Evolutionary conservation across 371 early-diverging fungal species (phyloP).

Genomic region (Polyrhizophydium stewartii): DNA sequence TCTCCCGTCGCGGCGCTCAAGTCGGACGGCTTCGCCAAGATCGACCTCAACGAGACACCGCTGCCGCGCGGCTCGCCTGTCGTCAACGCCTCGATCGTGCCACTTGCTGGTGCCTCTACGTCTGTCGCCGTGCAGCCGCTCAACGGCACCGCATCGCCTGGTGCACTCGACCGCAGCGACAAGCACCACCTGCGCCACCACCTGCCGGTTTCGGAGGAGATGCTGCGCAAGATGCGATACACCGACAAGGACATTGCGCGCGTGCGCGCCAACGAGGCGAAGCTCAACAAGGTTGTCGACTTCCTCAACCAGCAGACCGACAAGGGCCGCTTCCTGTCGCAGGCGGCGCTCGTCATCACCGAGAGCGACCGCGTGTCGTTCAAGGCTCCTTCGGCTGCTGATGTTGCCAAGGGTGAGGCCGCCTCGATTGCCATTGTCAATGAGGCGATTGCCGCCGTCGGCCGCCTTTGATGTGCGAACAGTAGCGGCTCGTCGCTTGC

Average conservation of each 20-base stretch:
- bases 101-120: not conserved
- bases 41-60: not conserved
- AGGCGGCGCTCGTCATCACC: not conserved
- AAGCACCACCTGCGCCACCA: constrained; percentile 17
- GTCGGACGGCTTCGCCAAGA: too few relatives aligned
- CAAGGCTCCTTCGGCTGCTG: too few relatives aligned
- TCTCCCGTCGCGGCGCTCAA: too few relatives aligned
- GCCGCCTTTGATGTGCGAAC: not conserved
- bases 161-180: constrained; percentile 24
- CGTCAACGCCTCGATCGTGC: not conserved
- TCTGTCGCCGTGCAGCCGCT: not conserved
- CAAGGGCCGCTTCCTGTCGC: not conserved
- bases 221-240: constrained; percentile 13
- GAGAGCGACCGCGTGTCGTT: too few relatives aligned
- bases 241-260: constrained; percentile 7
- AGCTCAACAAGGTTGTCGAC: constrained; percentile 9
- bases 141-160: constrained; percentile 6
- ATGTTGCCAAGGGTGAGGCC: not conserved
- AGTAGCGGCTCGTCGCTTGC: too few relatives aligned
- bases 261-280: constrained; percentile 5
- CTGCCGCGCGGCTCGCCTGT: not conserved
- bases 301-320: constrained; percentile 11
- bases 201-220: not conserved
- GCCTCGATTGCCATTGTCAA: not conserved
- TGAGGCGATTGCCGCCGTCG: not conserved